Percentiles rank a stretch among this genome's conserved stretches.
Evolutionary conservation across 192 early-diverging fungal genomes (phyloP).

Genomic region (Rhizoclosmatium sp.): DNA sequence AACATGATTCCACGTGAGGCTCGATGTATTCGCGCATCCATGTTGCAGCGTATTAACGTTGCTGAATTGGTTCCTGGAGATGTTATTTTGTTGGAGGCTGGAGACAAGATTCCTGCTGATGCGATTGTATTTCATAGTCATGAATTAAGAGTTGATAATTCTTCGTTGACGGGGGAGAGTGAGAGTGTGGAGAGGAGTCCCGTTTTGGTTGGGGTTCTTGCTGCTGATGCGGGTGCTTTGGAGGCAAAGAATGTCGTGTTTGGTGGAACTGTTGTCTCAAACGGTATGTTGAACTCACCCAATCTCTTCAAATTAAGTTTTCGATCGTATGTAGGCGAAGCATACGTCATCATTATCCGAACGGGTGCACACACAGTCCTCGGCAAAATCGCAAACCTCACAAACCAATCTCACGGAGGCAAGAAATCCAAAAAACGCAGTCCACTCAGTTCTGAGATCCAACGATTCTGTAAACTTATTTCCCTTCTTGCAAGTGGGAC

Average conservation of each 20-base stretch:
- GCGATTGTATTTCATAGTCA: slow-evolving; percentile 39
- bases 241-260: slow-evolving; percentile 60
- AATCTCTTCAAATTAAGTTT: not conserved
- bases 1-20: slow-evolving; percentile 53
- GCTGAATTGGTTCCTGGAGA: slow-evolving; percentile 56
- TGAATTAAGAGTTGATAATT: slow-evolving; percentile 60
- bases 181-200: slow-evolving; percentile 48
- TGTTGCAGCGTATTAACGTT: slow-evolving; percentile 29
- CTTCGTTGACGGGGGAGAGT: slow-evolving; percentile 59
- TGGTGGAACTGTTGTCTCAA: slow-evolving; percentile 50
- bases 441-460: slow-evolving; percentile 57
- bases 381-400: slow-evolving; percentile 57
- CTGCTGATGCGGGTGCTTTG: slow-evolving; percentile 42
- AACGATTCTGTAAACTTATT: slow-evolving; percentile 58
- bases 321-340: slow-evolving; percentile 47
- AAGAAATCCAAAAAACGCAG: slow-evolving; percentile 41
- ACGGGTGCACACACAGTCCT: slow-evolving; percentile 59
- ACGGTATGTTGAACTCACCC: slow-evolving; percentile 9
- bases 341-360: slow-evolving; percentile 53
- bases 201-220: slow-evolving; percentile 20
- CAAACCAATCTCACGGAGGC: slow-evolving; percentile 20
- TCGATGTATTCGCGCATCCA: slow-evolving; percentile 45
- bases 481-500: slow-evolving; percentile 53
- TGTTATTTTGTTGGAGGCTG: slow-evolving; percentile 45
- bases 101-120: slow-evolving; percentile 59